These are phyloP conservation scores for Talaromyces piceae DNA, from an alignment of 2,329 filamentous ascomycete genomes.

Conservation along the genomic window DNA sequence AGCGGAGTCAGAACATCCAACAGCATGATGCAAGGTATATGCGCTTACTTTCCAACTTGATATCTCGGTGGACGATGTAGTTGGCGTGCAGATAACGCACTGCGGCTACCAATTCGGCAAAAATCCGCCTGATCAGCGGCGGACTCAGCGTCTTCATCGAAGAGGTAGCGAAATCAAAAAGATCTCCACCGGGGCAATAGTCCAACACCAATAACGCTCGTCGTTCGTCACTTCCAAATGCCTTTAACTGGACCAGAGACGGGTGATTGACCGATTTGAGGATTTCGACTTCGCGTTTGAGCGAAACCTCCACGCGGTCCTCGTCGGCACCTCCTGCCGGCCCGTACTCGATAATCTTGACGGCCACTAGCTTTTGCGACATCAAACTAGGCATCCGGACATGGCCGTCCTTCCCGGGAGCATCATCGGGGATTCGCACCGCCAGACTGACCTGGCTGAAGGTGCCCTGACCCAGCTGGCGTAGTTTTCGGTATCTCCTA, in stretches of 20 bases:
- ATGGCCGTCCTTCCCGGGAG: constrained; percentile 26
- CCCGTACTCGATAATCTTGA: constrained; percentile 93
- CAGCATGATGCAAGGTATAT: constrained; percentile 3
- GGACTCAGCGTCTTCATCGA: constrained; percentile 57
- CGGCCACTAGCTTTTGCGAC: constrained; percentile 74
- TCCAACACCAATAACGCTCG: constrained; percentile 79
- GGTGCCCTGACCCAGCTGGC: constrained; percentile 80
- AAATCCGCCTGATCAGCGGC: constrained; percentile 70
- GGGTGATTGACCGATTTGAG: constrained; percentile 83
- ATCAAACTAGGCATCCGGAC: constrained; percentile 8
- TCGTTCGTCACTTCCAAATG: constrained; percentile 77
- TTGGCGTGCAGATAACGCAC: constrained; percentile 77
- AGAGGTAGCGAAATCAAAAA: constrained; percentile 83
- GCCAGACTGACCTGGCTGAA: constrained; percentile 93
- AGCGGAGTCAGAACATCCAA: constrained; percentile 15
- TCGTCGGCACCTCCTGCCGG: constrained; percentile 89
- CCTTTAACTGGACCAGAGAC: constrained; percentile 82
- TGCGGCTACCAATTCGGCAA: constrained; percentile 79
- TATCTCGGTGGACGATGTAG: constrained; percentile 89
- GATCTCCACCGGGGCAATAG: constrained; percentile 87
- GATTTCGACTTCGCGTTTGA: constrained; percentile 93
- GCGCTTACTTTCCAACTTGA: constrained; percentile 88
- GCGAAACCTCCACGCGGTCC: constrained; percentile 82
- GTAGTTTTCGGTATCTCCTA: constrained; percentile 70
- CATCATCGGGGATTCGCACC: constrained; percentile 62